These are phyloP conservation scores for Solioccasus polychromus DNA, from an alignment of 768 basidiomycete genomes.

Conservation along the genomic window DNA sequence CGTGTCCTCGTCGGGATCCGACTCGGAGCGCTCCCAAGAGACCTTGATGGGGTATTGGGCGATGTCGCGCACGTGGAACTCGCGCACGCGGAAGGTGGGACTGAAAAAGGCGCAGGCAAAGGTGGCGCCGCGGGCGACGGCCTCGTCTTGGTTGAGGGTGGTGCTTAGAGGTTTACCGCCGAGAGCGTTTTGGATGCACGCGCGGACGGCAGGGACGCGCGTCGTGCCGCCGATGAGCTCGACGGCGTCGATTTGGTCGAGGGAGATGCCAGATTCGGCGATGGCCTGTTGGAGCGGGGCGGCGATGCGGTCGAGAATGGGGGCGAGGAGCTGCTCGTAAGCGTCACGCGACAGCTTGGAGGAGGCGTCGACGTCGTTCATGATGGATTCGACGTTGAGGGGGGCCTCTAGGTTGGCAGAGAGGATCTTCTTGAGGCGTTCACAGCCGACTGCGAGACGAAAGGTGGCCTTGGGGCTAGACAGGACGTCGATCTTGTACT, in stretches of 20 bases:
- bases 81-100: constrained; percentile 96
- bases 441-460: constrained; percentile 84
- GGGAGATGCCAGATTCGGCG: constrained; percentile 70
- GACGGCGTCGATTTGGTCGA: constrained; percentile 85
- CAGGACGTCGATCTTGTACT: constrained; percentile 97
- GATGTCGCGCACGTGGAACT: constrained; percentile 88
- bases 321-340: constrained; percentile 74
- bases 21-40: constrained; percentile 72
- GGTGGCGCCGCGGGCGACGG: constrained; percentile 92
- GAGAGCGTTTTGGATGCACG: constrained; percentile 81
- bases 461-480: constrained; percentile 89
- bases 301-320: constrained; percentile 74
- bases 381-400: constrained; percentile 91
- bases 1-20: constrained; percentile 85
- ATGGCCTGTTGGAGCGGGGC: constrained; percentile 77
- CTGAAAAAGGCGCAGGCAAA: constrained; percentile 97
- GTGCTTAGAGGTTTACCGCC: constrained; percentile 79
- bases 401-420: constrained; percentile 90
- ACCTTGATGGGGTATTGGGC: constrained; percentile 88
- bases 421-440: constrained; percentile 93
- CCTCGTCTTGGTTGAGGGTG: constrained; percentile 98
- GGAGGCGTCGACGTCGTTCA: constrained; percentile 92
- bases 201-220: constrained; percentile 89
- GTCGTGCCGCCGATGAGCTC: constrained; percentile 94
- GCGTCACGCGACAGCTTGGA: constrained; percentile 81